Evolutionary conservation across 2,329 filamentous ascomycete species (phyloP), one percentile per base, ranked within the genome.

Genomic region (Botrytis paeoniae): DNA sequence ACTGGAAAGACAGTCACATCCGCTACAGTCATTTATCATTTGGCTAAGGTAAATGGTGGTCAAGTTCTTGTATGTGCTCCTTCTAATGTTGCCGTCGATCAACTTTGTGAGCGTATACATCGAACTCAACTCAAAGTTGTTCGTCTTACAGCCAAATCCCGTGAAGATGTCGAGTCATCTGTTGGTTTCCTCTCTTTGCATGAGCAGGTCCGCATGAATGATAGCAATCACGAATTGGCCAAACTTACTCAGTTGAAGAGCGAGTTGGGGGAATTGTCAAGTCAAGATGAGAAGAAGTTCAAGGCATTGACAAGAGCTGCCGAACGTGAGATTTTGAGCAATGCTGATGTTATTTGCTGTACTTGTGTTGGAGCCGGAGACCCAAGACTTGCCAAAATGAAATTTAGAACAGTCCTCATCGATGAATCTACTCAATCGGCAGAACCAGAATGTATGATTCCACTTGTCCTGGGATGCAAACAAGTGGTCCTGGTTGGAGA

Each of bases 1-100:
- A 99, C 96, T 7, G 96, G 96, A 80, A 99, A 99, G 87, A 99
- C 96, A 0, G 96, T 99, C 73, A 99, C 96, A 25, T 99, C 96
- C 51, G 96, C 96, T 48, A 99, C 96, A 2, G 97, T 99, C 81
- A 99, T 99, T 81, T 98, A 98, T 81, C 96, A 99, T 81, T 86
- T 99, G 73, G 94, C 94, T 77, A 98, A 97, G 85, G 92, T 97
- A 83, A 98, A 95, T 78, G 94, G 92, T 76, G 94, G 95, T 71
- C 96, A 97, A 80, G 95, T 99, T 6, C 87, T 99, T 51, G 96
- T 99, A 63, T 99, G 96, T 80, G 96, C 96, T 25, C 96, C 96
- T 0, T 99, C 96, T 68, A 99, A 99, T 86, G 96, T 99, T 75
- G 96, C 96, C 14, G 96, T 99, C 41, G 96, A 99, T 80, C 96